These are phyloP conservation scores for Phialocephala subalpina DNA, from an alignment of 2,329 filamentous ascomycete genomes.

Conservation along the genomic window DNA sequence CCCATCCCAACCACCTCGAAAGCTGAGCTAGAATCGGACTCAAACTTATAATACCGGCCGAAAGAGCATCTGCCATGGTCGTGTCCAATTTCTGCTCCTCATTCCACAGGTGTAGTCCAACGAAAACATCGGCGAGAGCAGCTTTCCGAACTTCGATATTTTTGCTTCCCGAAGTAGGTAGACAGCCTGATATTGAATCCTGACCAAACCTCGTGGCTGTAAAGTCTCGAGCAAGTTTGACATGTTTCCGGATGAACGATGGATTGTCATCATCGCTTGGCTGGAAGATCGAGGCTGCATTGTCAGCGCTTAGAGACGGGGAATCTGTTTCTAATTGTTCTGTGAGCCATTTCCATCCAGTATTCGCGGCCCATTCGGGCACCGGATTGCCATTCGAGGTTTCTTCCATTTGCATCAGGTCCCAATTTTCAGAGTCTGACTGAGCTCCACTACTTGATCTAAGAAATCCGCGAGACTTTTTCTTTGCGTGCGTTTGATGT, in stretches of 20 bases:
- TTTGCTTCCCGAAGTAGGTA: constrained; percentile 65
- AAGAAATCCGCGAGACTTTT: constrained; percentile 50
- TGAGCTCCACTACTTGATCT: constrained; percentile 57
- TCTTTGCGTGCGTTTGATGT: constrained; percentile 45
- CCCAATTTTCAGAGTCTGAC: constrained; percentile 51
- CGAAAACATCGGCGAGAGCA: constrained; percentile 71
- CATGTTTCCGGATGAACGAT: constrained; percentile 58
- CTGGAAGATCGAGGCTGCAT: constrained; percentile 24
- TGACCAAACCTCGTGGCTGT: constrained; percentile 66
- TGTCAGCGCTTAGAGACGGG: constrained; percentile 39
- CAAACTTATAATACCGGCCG: constrained; percentile 58
- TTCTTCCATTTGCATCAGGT: constrained; percentile 55
- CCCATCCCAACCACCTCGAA: constrained; percentile 81
- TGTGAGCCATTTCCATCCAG: constrained; percentile 76
- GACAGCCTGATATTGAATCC: constrained; percentile 64
- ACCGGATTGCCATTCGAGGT: constrained; percentile 39
- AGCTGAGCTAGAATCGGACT: constrained; percentile 83
- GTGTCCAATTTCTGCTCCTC: constrained; percentile 89
- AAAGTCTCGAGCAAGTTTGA: constrained; percentile 71
- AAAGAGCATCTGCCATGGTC: constrained; percentile 56
- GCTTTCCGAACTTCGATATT: constrained; percentile 65
- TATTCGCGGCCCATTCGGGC: constrained; percentile 67
- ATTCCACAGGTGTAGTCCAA: constrained; percentile 84
- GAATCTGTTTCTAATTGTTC: constrained; percentile 54
- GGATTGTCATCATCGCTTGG: constrained; percentile 57